These are phyloP conservation scores for Misopates orontium DNA, from an alignment of 257 asterid genomes.

Conservation along the genomic window DNA sequence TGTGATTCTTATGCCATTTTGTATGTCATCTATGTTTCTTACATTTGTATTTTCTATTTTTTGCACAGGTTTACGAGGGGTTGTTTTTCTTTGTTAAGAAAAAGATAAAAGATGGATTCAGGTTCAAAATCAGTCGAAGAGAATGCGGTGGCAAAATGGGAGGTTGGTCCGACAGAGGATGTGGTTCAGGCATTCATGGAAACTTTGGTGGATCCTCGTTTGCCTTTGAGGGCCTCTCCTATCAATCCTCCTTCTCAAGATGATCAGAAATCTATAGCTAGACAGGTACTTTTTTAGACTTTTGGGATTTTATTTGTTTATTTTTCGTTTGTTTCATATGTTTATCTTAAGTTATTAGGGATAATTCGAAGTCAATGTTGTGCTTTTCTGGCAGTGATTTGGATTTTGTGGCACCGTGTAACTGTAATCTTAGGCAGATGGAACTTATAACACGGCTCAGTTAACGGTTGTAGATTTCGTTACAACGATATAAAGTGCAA, in stretches of 20 bases:
- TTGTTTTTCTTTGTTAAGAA: constrained; percentile 10
- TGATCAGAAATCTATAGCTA: constrained; percentile 46
- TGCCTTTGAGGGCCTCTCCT: constrained; percentile 38
- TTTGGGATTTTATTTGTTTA: no score
- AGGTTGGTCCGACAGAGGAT: constrained; percentile 44
- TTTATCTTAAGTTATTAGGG: no score
- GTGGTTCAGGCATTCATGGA: constrained; percentile 50
- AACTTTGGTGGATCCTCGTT: constrained; percentile 52
- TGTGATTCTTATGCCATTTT: neutral
- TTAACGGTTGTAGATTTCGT: no score
- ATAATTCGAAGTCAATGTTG: no score
- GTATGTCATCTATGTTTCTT: neutral
- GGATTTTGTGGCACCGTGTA: no score
- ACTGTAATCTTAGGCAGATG: no score
- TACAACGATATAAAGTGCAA: no score
- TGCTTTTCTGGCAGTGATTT: no score
- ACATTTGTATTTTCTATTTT: neutral
- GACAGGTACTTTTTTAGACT: constrained; percentile 44
- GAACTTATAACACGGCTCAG: no score
- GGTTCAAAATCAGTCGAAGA: constrained; percentile 20
- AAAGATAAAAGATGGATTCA: constrained; percentile 22
- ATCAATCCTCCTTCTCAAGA: constrained; percentile 38
- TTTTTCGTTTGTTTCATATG: no score
- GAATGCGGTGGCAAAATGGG: constrained; percentile 22
- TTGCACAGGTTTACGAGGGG: constrained; percentile 1